A percentile compares a stretch with the other conserved stretches of the same genome.
These are phyloP conservation scores for Spergularia bocconei DNA, from an alignment of 148 eudicot genomes.

Conservation along the genomic window DNA sequence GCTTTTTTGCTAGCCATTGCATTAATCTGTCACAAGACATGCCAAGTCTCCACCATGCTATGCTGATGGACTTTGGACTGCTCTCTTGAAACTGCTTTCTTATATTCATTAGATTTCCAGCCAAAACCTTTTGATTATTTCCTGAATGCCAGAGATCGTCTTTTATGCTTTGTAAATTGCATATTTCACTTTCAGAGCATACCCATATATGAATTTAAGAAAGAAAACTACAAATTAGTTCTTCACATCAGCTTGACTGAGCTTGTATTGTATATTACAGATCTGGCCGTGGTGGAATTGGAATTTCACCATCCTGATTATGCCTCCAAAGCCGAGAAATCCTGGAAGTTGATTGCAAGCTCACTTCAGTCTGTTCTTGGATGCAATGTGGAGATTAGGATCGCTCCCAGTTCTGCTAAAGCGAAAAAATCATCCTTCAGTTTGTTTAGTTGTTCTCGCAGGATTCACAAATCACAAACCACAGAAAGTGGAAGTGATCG, in stretches of 20 bases:
- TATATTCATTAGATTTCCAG: too few species aligned
- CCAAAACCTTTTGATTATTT: too few species aligned
- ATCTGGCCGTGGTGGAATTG: conserved; percentile 71
- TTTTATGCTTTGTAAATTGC: too few species aligned
- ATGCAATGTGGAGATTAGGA: conserved; percentile 81
- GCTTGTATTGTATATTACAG: conserved; percentile 28
- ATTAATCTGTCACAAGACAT: too few species aligned
- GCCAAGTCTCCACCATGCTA: too few species aligned
- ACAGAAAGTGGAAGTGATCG: conserved; percentile 46
- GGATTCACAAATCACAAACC: conserved; percentile 39
- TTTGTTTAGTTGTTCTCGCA: conserved; percentile 63
- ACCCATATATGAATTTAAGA: background rate
- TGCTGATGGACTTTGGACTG: too few species aligned
- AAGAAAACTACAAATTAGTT: background rate
- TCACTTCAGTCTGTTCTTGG: conserved; percentile 67
- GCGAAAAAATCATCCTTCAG: conserved; percentile 53
- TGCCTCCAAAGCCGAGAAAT: conserved; percentile 86
- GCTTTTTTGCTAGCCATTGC: too few species aligned
- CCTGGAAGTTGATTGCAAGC: conserved; percentile 81
- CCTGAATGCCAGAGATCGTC: too few species aligned
- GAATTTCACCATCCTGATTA: conserved; percentile 60
- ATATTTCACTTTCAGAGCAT: too few species aligned
- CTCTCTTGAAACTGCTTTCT: too few species aligned
- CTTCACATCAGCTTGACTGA: background rate
- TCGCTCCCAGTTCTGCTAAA: conserved; percentile 33